Percentiles rank a stretch among this genome's conserved stretches.
These are phyloP conservation scores for Nepenthes alata DNA, from an alignment of 179 eudicot genomes.

Conservation along the genomic window DNA sequence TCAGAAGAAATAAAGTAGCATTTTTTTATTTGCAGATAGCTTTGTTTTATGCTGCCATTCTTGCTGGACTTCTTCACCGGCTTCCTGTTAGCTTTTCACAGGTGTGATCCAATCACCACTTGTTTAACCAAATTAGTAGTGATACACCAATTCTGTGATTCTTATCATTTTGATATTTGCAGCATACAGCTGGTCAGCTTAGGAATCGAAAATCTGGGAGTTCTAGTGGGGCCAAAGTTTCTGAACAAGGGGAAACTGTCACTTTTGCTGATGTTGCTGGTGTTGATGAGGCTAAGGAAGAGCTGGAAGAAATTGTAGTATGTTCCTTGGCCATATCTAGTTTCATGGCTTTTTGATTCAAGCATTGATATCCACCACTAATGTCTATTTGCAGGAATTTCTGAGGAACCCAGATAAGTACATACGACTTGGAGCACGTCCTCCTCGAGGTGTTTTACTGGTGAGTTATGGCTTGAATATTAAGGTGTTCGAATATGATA, in stretches of 20 bases:
- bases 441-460: constrained; percentile 97
- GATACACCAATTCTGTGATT: constrained; percentile 3
- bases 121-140: neutral
- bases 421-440: constrained; percentile 85
- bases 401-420: constrained; percentile 82
- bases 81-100: constrained; percentile 72
- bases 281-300: constrained; percentile 98
- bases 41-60: constrained; percentile 65
- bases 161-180: constrained; percentile 13
- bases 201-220: constrained; percentile 70
- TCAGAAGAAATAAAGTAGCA: neutral
- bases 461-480: constrained; percentile 33
- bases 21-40: constrained; percentile 47
- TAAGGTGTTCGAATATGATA: neutral
- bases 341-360: constrained; percentile 1
- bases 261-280: constrained; percentile 97
- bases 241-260: constrained; percentile 68
- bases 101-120: constrained; percentile 28
- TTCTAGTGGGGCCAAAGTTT: constrained; percentile 60
- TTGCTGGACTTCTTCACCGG: constrained; percentile 67
- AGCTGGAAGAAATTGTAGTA: constrained; percentile 98
- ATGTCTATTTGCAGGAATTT: constrained; percentile 54
- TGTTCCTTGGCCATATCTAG: neutral
- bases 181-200: constrained; percentile 71
- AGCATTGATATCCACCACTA: neutral